These are phyloP conservation scores for Agrocybe chaxingu DNA, from an alignment of 768 basidiomycete species.

Conservation along the genomic window DNA sequence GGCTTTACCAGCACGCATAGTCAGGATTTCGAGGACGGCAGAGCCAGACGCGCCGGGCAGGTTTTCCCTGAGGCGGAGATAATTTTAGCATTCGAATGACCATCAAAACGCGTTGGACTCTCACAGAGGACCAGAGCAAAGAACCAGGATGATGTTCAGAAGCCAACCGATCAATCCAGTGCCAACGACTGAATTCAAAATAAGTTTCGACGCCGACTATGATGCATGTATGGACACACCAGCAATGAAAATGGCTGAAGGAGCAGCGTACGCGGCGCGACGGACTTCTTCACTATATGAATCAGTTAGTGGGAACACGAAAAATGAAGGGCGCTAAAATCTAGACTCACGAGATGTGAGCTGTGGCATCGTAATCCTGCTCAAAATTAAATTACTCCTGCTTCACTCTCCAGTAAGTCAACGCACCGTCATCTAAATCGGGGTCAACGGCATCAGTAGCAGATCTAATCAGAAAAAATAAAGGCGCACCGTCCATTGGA, in stretches of 20 bases:
- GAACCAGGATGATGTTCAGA: constrained; percentile 81
- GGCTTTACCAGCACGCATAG: constrained; percentile 68
- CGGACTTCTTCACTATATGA: constrained; percentile 68
- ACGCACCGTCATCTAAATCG: constrained; percentile 53
- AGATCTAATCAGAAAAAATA: neutral
- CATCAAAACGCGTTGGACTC: constrained; percentile 18
- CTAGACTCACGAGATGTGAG: constrained; percentile 69
- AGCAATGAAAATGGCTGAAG: constrained; percentile 61
- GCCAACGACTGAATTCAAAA: constrained; percentile 50
- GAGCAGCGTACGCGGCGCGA: constrained; percentile 73
- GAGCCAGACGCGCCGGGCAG: constrained; percentile 70
- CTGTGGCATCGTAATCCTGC: constrained; percentile 78
- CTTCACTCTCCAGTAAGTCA: neutral
- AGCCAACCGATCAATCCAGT: constrained; percentile 82
- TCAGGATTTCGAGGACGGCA: constrained; percentile 80
- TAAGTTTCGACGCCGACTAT: neutral
- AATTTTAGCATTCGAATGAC: neutral
- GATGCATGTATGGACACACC: constrained; percentile 22
- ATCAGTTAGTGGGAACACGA: constrained; percentile 7
- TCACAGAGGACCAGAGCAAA: constrained; percentile 77
- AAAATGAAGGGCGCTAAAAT: constrained; percentile 1
- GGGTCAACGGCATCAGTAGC: constrained; percentile 14
- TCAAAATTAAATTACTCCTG: constrained; percentile 2
- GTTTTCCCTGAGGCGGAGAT: constrained; percentile 37
- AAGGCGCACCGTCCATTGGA: constrained; percentile 77